Base-by-base conservation (phyloP, 1,284 basidiomycete species). In the Ganoderma leucocontextum region DNA sequence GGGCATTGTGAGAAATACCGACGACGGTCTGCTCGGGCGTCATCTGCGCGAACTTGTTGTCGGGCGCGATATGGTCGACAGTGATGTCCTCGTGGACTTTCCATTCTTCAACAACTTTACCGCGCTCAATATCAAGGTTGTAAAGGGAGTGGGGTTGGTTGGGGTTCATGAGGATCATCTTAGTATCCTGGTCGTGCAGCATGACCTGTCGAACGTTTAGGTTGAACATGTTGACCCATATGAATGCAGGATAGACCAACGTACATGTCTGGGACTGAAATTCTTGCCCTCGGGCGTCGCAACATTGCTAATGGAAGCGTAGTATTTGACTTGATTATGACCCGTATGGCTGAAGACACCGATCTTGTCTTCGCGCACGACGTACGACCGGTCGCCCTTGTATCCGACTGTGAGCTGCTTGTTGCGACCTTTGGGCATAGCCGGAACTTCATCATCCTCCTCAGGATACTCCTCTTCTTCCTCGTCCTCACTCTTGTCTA, bases 51-150 rank as follows among this genome's bases (percentile, higher is more conserved):
- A 95, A 98, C 82, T 99, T 99, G 82, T 88, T 92, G 75, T 95
- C 92, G 4, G 98, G 97, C 0, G 97, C 89, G 76, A 99, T 95
- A 78, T 97, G 93, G 78, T 92, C 87, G 68, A 99, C 94, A 17
- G 87, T 85, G 67, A 99, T 86, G 75, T 93, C 87, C 61, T 98
- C 96, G 77, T 97, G 93, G 19, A 99, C 91, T 79, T 97, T 97
- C 97, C 96, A 99, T 80, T 99, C 97, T 77, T 99, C 98, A 9
- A 99, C 96, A 52, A 99, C 92, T 83, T 99, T 98, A 61, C 96
- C 98, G 57, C 92, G 92, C 80, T 97, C 95, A 71, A 99, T 89
- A 80, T 99, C 98, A 88, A 99, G 91, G 73, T 87, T 91, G 83
- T 91, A 99, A 44, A 99, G 82, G 0, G 96, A 92, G 75, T 96